phyloP scores from a whole-genome alignment of 805 yeast genomes.

The Yarrowia divulgata region DNA sequence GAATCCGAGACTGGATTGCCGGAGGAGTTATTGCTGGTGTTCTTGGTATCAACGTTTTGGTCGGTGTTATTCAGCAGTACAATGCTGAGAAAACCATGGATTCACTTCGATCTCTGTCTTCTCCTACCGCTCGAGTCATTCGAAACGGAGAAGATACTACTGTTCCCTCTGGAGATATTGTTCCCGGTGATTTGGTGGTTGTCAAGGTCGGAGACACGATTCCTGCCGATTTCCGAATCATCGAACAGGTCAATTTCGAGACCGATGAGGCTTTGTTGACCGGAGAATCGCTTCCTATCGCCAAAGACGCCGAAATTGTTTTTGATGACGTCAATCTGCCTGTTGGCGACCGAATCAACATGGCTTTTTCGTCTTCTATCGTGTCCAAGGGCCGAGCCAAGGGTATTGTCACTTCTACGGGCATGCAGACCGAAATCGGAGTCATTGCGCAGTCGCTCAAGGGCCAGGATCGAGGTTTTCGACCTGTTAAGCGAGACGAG shows the following conservation, averaged over 20 bases:
- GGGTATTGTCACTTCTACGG: constrained; percentile 74
- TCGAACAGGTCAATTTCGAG: constrained; percentile 68
- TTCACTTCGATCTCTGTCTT: constrained; percentile 67
- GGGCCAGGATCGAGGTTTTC: constrained; percentile 53
- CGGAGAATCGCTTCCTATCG: constrained; percentile 71
- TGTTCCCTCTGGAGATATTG: constrained; percentile 68
- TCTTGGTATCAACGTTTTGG: constrained; percentile 64
- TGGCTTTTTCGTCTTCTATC: constrained; percentile 73
- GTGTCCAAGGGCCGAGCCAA: constrained; percentile 78
- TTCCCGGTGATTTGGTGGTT: constrained; percentile 74
- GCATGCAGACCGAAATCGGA: constrained; percentile 76
- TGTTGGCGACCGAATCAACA: constrained; percentile 75
- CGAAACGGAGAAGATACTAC: constrained; percentile 65
- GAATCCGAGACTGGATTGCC: constrained; percentile 78
- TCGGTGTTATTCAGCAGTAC: constrained; percentile 74
- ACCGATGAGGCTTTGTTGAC: constrained; percentile 73
- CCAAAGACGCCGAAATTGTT: constrained; percentile 56
- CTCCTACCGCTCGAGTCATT: constrained; percentile 73
- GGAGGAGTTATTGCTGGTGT: constrained; percentile 83
- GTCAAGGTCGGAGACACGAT: constrained; percentile 75
- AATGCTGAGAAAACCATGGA: constrained; percentile 84
- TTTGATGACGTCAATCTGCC: constrained; percentile 55
- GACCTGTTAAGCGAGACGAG: constrained; percentile 55
- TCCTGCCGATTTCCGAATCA: constrained; percentile 74
- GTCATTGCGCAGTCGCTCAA: constrained; percentile 68